phyloP scores from a whole-genome alignment of 2,329 filamentous ascomycete species.

The Fusarium chlamydosporum region DNA sequence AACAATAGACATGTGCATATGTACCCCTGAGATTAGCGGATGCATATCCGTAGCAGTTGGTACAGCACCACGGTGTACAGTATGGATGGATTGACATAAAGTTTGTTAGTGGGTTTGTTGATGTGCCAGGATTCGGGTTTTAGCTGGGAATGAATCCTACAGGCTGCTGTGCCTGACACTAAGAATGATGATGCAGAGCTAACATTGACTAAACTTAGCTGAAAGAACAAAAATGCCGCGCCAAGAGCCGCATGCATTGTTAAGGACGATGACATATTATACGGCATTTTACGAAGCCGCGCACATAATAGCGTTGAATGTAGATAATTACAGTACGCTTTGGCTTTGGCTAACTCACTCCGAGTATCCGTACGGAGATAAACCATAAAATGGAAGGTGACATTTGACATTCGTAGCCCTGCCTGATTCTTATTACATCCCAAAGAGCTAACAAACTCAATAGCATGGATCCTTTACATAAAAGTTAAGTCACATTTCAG shows the following conservation, averaged over 20 bases:
- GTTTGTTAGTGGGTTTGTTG: neutral
- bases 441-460: too few species aligned
- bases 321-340: too few species aligned
- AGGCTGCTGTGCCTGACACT: constrained; percentile 14
- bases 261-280: too few species aligned
- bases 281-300: neutral
- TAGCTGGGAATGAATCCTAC: constrained; percentile 7
- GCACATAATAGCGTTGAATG: neutral
- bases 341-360: neutral
- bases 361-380: neutral
- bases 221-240: constrained; percentile 10
- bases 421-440: too few species aligned
- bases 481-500: neutral
- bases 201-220: neutral
- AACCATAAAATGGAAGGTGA: neutral
- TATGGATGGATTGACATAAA: neutral
- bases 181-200: neutral
- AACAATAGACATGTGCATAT: neutral
- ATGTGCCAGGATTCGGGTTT: neutral
- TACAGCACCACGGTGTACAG: neutral
- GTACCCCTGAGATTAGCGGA: constrained; percentile 14
- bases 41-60: neutral
- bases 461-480: neutral
- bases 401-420: neutral
- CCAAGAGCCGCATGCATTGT: neutral